Conservation (phyloP, 2,329 filamentous ascomycete genomes). For the Hypoxylon sp. region DNA sequence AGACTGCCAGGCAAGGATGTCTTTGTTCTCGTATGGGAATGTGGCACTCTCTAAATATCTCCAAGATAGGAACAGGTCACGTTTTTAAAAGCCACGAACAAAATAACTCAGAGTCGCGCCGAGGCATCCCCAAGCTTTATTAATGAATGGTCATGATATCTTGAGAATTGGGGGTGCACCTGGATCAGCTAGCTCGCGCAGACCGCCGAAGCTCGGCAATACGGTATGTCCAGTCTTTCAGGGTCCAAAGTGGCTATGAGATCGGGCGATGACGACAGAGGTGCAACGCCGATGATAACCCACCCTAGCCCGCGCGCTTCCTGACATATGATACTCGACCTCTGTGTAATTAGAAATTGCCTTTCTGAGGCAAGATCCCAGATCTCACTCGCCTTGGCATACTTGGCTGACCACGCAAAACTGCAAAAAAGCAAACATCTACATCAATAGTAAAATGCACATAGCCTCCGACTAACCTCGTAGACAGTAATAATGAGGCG, state of each 20-base stretch:
- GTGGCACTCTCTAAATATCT: slow-evolving; percentile 20
- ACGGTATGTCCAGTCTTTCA: neutral
- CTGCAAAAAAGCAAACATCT: slow-evolving; percentile 20
- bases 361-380: slow-evolving; percentile 27
- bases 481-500: slow-evolving; percentile 27
- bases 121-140: slow-evolving; percentile 40
- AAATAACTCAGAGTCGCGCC: slow-evolving; percentile 42
- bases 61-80: slow-evolving; percentile 23
- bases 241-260: slow-evolving; percentile 25
- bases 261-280: slow-evolving; percentile 44
- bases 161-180: slow-evolving; percentile 35
- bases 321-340: slow-evolving; percentile 19
- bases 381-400: slow-evolving; percentile 21
- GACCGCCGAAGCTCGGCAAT: slow-evolving; percentile 36
- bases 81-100: slow-evolving; percentile 36
- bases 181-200: slow-evolving; percentile 11
- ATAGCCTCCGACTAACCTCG: slow-evolving; percentile 1
- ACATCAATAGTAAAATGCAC: slow-evolving; percentile 25
- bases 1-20: slow-evolving; percentile 2
- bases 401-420: slow-evolving; percentile 6
- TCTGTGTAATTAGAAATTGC: neutral
- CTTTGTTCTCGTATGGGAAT: slow-evolving; percentile 23
- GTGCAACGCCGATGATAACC: slow-evolving; percentile 42
- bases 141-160: slow-evolving; percentile 37
- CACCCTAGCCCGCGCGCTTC: slow-evolving; percentile 19